Evolutionary conservation across 306 rosid genomes (phyloP).

Genomic region (Pueraria montana): DNA sequence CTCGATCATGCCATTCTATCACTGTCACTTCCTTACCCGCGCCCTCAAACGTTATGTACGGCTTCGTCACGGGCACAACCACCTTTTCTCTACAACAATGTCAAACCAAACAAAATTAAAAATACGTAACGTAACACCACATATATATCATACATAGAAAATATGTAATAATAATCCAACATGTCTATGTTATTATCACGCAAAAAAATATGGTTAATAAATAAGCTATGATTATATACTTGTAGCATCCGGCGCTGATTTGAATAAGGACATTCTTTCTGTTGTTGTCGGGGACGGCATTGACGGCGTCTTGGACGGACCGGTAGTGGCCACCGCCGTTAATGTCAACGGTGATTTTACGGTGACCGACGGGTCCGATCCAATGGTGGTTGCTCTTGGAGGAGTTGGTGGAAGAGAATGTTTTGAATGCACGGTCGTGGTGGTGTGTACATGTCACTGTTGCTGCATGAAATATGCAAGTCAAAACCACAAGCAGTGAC

Average conservation of each 20-base stretch:
- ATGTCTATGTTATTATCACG: too few relatives aligned
- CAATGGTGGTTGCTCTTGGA: constrained; percentile 55
- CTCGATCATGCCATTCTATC: constrained; percentile 94
- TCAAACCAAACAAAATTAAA: too few relatives aligned
- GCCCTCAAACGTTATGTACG: constrained; percentile 86
- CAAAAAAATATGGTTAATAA: not conserved
- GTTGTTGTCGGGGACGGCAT: constrained; percentile 72
- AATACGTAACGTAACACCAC: too few relatives aligned
- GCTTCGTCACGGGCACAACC: constrained; percentile 81
- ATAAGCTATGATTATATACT: constrained; percentile 43
- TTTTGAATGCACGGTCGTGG: not conserved
- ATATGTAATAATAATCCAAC: too few relatives aligned
- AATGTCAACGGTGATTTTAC: constrained; percentile 63
- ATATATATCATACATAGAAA: too few relatives aligned
- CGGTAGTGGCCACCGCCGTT: constrained; percentile 69
- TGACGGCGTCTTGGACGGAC: constrained; percentile 83
- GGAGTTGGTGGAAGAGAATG: constrained; percentile 38
- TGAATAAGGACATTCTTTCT: constrained; percentile 64
- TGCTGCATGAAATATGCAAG: constrained; percentile 44
- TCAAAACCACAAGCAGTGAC: constrained; percentile 36
- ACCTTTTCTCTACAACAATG: constrained; percentile 73
- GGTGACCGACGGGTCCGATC: constrained; percentile 77
- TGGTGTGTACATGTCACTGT: not conserved
- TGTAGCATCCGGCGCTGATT: constrained; percentile 81
- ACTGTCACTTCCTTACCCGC: constrained; percentile 81